Evolutionary conservation across 2,329 filamentous ascomycete species (phyloP).

Genomic region (Orbilia oligospora): DNA sequence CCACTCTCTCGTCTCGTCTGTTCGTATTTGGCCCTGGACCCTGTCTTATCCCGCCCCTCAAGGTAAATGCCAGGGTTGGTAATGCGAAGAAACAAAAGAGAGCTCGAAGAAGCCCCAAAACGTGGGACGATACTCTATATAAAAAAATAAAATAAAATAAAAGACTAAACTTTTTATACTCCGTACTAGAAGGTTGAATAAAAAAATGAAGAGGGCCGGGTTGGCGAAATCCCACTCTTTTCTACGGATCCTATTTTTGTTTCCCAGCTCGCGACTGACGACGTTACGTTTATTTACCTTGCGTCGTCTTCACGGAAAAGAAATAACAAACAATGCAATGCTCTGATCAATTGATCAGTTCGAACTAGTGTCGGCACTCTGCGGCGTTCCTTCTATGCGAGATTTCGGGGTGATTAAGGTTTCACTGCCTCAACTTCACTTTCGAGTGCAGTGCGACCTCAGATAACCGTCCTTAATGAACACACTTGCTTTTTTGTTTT

Average conservation of each 20-base stretch:
- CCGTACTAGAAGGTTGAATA: constrained; percentile 4
- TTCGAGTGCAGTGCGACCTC: constrained; percentile 52
- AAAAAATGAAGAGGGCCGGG: constrained; percentile 28
- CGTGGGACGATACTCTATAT: constrained; percentile 10
- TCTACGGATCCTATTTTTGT: constrained; percentile 39
- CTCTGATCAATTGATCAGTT: background rate
- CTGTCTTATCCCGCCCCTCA: constrained; percentile 15
- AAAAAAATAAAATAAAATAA: constrained; percentile 3
- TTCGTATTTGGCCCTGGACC: constrained; percentile 31
- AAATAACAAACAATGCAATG: constrained; percentile 20
- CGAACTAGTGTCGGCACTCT: constrained; percentile 44
- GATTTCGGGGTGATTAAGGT: constrained; percentile 61
- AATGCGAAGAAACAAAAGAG: constrained; percentile 19
- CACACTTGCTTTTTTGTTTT: constrained; percentile 52
- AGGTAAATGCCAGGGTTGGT: constrained; percentile 13
- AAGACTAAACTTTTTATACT: constrained; percentile 3
- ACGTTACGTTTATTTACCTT: constrained; percentile 56
- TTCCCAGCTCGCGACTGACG: constrained; percentile 7
- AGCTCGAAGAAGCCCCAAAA: constrained; percentile 7
- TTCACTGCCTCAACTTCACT: constrained; percentile 53
- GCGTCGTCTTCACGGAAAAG: background rate
- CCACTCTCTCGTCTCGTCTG: too few relatives aligned
- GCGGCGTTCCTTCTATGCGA: constrained; percentile 53
- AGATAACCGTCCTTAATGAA: constrained; percentile 46
- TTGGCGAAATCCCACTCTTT: constrained; percentile 55